Percentiles rank a stretch among this genome's conserved stretches.
phyloP scores from a whole-genome alignment of 2,329 filamentous ascomycete species.

The Colletotrichum simmondsii region DNA sequence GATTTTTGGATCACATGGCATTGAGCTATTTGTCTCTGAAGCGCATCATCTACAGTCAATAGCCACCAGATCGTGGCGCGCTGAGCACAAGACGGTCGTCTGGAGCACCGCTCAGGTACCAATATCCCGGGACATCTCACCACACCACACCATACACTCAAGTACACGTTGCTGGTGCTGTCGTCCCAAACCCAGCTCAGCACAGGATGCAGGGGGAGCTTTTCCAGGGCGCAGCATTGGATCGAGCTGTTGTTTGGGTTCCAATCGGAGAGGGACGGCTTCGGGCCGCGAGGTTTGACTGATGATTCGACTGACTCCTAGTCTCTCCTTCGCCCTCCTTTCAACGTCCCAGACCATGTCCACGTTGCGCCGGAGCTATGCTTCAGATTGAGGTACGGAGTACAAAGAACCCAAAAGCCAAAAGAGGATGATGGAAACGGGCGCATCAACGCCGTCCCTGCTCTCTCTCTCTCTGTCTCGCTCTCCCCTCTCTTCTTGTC shows the following conservation, averaged over 20 bases:
- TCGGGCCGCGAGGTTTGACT: constrained; percentile 33
- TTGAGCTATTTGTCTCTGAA: too few relatives aligned
- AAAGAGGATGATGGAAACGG: neutral
- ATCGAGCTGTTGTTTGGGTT: constrained; percentile 31
- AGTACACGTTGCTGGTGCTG: constrained; percentile 17
- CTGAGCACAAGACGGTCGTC: neutral
- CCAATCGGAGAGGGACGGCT: constrained; percentile 31
- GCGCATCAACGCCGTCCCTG: neutral
- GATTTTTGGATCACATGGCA: neutral
- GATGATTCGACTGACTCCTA: constrained; percentile 26
- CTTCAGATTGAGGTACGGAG: constrained; percentile 23
- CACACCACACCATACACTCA: constrained; percentile 6
- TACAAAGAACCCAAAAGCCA: constrained; percentile 14
- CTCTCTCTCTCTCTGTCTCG: neutral
- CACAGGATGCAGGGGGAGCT: constrained; percentile 16
- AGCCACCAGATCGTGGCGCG: too few relatives aligned
- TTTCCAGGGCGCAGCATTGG: constrained; percentile 8
- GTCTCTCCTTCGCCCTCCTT: constrained; percentile 4
- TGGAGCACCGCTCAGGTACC: neutral
- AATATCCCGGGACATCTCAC: neutral
- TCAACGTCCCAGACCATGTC: constrained; percentile 14
- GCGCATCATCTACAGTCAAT: too few relatives aligned
- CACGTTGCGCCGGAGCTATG: constrained; percentile 11
- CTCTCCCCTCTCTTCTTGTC: neutral
- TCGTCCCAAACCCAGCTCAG: constrained; percentile 18